Conservation (phyloP, 1,139 yeast genomes). For the Yamadazyma membranifaciens region DNA sequence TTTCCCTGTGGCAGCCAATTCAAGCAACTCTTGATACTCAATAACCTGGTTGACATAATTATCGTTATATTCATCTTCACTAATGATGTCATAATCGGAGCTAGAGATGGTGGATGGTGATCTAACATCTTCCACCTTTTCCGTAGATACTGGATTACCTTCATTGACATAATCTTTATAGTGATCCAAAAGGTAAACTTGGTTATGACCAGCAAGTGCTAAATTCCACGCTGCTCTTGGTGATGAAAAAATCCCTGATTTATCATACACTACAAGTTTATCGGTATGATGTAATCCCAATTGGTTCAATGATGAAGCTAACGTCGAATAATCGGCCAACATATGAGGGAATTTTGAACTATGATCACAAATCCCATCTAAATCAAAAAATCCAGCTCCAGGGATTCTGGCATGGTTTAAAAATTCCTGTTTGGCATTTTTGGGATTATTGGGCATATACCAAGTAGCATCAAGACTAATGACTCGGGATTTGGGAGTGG, state of each 20-base stretch:
- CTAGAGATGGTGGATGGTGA: slow-evolving; percentile 8
- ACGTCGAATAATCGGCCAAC: slow-evolving; percentile 65
- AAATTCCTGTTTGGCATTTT: slow-evolving; percentile 58
- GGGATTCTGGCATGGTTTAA: slow-evolving; percentile 58
- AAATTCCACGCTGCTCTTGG: slow-evolving; percentile 94
- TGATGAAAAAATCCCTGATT: slow-evolving; percentile 77
- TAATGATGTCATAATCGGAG: slow-evolving; percentile 15
- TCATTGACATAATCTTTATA: slow-evolving; percentile 47
- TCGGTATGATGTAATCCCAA: slow-evolving; percentile 52
- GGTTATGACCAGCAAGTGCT: slow-evolving; percentile 69
- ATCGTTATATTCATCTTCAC: slow-evolving; percentile 21
- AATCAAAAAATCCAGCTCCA: slow-evolving; percentile 72
- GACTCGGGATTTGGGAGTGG: slow-evolving; percentile 30
- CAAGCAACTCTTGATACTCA: slow-evolving; percentile 60
- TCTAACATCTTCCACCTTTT: slow-evolving; percentile 17
- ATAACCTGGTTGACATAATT: slow-evolving; percentile 52
- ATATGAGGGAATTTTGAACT: slow-evolving; percentile 78
- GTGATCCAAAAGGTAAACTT: slow-evolving; percentile 61
- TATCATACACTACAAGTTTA: slow-evolving; percentile 78
- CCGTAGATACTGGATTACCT: slow-evolving; percentile 17
- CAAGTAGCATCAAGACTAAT: slow-evolving; percentile 87
- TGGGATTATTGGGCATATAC: slow-evolving; percentile 79
- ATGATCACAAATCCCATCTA: slow-evolving; percentile 64
- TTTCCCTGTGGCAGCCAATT: slow-evolving; percentile 49
- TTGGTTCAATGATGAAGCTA: slow-evolving; percentile 50